Conservation (phyloP, 208 protist genomes). For the Histomonas meleagridis region DNA sequence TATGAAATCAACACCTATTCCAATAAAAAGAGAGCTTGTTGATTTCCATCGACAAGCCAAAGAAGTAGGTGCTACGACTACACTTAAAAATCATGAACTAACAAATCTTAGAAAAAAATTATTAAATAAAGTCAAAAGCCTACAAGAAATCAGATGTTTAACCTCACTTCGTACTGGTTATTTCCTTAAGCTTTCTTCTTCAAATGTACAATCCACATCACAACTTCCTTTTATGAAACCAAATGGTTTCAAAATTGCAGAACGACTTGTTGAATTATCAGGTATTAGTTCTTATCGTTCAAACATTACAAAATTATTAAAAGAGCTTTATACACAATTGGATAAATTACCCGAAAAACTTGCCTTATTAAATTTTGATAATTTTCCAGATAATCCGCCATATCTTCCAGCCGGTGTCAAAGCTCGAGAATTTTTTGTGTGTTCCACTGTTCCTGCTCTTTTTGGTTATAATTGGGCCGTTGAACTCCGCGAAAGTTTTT, state of each 20-base stretch:
- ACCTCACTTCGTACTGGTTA: background rate
- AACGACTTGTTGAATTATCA: background rate
- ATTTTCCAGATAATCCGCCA: background rate
- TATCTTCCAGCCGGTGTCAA: background rate
- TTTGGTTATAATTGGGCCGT: background rate
- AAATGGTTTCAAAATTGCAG: background rate
- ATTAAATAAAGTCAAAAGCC: background rate
- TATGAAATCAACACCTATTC: too few relatives aligned
- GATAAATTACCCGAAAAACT: background rate
- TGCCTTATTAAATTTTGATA: background rate
- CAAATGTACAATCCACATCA: background rate
- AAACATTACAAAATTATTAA: background rate
- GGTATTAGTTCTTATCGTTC: background rate
- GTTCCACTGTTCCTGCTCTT: background rate
- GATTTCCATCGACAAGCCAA: background rate
- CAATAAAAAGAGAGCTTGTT: background rate
- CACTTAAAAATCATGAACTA: background rate
- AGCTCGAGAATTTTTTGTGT: background rate
- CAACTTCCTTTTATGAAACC: constrained; percentile 23
- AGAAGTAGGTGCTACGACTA: background rate
- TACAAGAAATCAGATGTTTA: background rate
- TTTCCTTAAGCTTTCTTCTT: background rate
- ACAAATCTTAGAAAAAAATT: background rate
- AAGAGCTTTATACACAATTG: background rate
- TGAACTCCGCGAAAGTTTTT: background rate